Conservation (phyloP, 176 grass and related monocot species). For the Poa pratensis region DNA sequence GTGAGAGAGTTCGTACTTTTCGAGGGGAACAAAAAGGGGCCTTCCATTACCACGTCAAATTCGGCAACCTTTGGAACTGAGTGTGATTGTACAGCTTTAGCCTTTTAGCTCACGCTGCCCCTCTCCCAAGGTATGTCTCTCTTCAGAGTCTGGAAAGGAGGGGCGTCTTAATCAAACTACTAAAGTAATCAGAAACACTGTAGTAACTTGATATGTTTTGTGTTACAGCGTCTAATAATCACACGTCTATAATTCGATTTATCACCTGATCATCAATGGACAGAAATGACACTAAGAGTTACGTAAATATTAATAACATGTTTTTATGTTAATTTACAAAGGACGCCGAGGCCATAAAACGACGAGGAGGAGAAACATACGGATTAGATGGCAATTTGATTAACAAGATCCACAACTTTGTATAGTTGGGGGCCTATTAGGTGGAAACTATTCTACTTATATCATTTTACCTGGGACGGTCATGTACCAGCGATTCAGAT, state of each 20-base stretch:
- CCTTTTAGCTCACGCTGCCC: conserved; percentile 5
- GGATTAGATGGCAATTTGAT: too few species aligned
- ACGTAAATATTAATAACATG: too few species aligned
- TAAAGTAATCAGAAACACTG: background rate
- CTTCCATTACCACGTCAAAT: conserved; percentile 37
- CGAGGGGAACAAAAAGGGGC: conserved; percentile 31
- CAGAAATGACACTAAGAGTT: background rate
- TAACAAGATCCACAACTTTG: too few species aligned
- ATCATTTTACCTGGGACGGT: too few species aligned
- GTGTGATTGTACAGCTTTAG: conserved; percentile 25
- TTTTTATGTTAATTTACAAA: too few species aligned
- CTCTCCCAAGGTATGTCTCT: conserved; percentile 9
- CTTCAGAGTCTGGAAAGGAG: background rate
- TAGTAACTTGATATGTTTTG: background rate
- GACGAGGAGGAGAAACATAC: too few species aligned
- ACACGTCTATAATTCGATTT: background rate
- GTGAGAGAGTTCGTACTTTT: conserved; percentile 2
- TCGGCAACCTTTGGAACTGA: conserved; percentile 37
- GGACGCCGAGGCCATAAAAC: too few species aligned
- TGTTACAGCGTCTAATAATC: background rate
- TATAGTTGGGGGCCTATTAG: too few species aligned
- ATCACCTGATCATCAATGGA: background rate
- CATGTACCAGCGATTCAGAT: too few species aligned
- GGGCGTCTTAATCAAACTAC: background rate
- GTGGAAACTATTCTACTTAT: too few species aligned